These are phyloP conservation scores for Juncus inflexus DNA, from an alignment of 176 grass and related monocot species.

Conservation along the genomic window DNA sequence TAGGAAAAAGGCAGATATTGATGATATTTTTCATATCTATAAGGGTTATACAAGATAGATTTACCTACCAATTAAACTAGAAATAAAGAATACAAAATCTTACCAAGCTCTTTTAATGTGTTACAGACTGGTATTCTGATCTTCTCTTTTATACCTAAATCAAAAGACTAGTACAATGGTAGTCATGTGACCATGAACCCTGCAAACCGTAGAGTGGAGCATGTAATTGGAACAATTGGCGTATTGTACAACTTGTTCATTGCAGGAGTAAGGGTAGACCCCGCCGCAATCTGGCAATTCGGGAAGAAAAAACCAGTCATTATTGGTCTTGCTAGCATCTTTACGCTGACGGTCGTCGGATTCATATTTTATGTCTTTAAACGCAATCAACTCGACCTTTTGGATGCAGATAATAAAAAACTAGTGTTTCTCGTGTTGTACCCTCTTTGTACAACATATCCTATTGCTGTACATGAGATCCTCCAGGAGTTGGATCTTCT, in stretches of 20 bases:
- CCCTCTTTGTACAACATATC: not conserved
- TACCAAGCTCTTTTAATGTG: too few species aligned
- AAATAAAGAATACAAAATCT: too few species aligned
- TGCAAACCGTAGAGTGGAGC: not conserved
- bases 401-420: not conserved
- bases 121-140: slow-evolving; percentile 11
- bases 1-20: too few species aligned
- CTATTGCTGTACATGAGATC: slow-evolving; percentile 22
- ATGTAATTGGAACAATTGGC: slow-evolving; percentile 1
- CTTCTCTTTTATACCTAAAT: not conserved
- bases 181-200: not conserved
- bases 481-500: slow-evolving; percentile 34
- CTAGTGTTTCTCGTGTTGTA: not conserved
- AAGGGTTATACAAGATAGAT: too few species aligned
- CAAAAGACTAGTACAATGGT: not conserved
- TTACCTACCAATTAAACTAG: not conserved
- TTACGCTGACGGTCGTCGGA: slow-evolving; percentile 1
- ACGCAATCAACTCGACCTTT: not conserved
- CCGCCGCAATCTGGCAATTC: not conserved
- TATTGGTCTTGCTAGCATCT: slow-evolving; percentile 26
- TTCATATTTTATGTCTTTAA: not conserved
- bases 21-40: too few species aligned
- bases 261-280: slow-evolving; percentile 32
- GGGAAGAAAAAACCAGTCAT: slow-evolving; percentile 23
- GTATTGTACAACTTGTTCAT: slow-evolving; percentile 33